Evolutionary conservation across 2,329 filamentous ascomycete species (phyloP).

Genomic region (Scedosporium boydii): DNA sequence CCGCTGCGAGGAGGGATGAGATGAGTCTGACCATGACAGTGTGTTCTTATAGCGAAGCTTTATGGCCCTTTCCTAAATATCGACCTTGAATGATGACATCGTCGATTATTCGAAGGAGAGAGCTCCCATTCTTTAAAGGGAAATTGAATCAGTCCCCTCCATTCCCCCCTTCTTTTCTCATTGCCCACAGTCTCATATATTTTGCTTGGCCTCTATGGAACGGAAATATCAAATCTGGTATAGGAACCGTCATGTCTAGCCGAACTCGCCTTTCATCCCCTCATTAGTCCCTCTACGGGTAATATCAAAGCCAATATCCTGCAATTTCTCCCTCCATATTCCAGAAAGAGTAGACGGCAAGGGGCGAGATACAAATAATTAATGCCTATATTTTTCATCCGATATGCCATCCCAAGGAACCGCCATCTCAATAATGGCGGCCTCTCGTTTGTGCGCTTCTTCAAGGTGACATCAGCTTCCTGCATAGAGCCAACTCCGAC

Average conservation of each 20-base stretch:
- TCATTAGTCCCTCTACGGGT: too few species aligned
- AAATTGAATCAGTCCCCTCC: too few species aligned
- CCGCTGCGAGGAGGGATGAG: neutral
- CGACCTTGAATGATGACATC: neutral
- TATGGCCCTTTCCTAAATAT: neutral
- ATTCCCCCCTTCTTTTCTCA: too few species aligned
- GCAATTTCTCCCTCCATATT: neutral
- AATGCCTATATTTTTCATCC: neutral
- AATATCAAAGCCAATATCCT: neutral
- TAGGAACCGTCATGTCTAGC: too few species aligned
- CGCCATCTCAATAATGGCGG: neutral
- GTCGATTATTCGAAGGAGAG: neutral
- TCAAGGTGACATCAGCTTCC: too few species aligned
- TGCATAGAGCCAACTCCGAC: too few species aligned
- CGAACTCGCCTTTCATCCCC: too few species aligned
- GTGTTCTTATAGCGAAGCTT: neutral
- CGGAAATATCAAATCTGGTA: too few species aligned
- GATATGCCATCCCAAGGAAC: neutral
- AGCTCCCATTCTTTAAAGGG: neutral
- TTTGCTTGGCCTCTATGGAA: too few species aligned
- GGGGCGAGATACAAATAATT: too few species aligned
- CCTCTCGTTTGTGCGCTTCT: neutral
- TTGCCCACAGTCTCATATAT: too few species aligned
- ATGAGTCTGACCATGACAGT: neutral
- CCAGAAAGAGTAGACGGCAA: too few species aligned